Conservation (phyloP, 2,329 filamentous ascomycete genomes). For the Trichocomaceae sp. region DNA sequence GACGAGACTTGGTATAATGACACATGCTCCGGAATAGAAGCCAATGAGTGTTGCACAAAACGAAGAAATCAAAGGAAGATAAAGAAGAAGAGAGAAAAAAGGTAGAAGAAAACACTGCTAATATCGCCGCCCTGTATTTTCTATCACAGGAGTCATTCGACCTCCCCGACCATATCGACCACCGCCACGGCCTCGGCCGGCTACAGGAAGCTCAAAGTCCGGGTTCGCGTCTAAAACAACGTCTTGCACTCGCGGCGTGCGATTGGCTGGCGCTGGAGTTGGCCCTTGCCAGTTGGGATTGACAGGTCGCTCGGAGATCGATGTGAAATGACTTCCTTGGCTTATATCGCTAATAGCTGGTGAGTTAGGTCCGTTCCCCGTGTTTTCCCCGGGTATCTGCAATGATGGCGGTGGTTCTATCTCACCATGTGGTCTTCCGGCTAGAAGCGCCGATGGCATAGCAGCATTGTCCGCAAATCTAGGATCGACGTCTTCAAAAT, state of each 20-base stretch:
- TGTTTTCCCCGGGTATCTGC: slow-evolving; percentile 55
- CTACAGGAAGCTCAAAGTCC: slow-evolving; percentile 67
- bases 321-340: slow-evolving; percentile 81
- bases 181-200: slow-evolving; percentile 14
- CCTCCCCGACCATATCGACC: slow-evolving; percentile 13
- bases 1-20: too few relatives aligned
- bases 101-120: not conserved
- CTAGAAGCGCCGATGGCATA: slow-evolving; percentile 33
- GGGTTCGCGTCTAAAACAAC: slow-evolving; percentile 73
- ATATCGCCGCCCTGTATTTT: slow-evolving; percentile 5
- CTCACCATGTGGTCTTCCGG: slow-evolving; percentile 32
- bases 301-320: slow-evolving; percentile 77
- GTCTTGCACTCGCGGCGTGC: slow-evolving; percentile 55
- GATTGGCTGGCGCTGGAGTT: slow-evolving; percentile 43
- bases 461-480: slow-evolving; percentile 60
- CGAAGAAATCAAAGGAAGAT: not conserved
- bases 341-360: slow-evolving; percentile 56
- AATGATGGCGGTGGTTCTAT: slow-evolving; percentile 24
- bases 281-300: slow-evolving; percentile 73
- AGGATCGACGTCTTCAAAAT: slow-evolving; percentile 92
- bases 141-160: slow-evolving; percentile 15
- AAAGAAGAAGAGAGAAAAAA: not conserved
- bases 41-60: not conserved
- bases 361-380: slow-evolving; percentile 58
- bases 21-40: too few relatives aligned